Base-by-base conservation (phyloP, 352 stramenopile species). In the Globisporangium solare region DNA sequence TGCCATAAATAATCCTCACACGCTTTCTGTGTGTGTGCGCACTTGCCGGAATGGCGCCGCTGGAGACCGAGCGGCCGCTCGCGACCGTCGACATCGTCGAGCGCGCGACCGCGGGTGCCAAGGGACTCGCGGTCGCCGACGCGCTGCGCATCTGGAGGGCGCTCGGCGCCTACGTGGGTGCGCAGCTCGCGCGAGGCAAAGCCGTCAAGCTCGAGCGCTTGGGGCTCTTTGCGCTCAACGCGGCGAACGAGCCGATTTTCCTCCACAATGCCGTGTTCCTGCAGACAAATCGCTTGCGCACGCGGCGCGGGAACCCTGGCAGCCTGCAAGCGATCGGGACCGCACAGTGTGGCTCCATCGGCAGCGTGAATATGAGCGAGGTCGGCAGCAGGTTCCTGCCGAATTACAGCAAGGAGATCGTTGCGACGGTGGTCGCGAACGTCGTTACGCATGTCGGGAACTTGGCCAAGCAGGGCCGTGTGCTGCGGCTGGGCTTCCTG, bases 341-440 rank as follows among this genome's bases (percentile, higher is more conserved):
- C 20, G 21, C n/a, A 6, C 27, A 35, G 54, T 60, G 8, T 63
- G 71, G 15, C 52, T 72, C 58, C 1, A 56, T 79, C 39, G 56
- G 24, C 5, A 61, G 60, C 15, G 51, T 79, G 21, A 70, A 79
- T 20, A 17, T 63, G 0, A 41, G 47, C 6, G 58, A 64, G 11
- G 58, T 86, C 13, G 64, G 63, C 1, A 54, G 56, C 0, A 66
- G 76, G 46, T 71, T 71, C 45, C 47, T 78, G 0, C 64, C 70
- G 27, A 74, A 77, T 56, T 86, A 67, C 47, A 67, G 60, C 11
- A 68, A 71, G 6, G 75, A 81, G 2, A 22, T 83, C 17, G 68
- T 79, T 2, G 56, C 60, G 10, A 56, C 68, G 1, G 75, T 86
- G 1, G 61, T 86, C 6, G 55, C 64, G 5, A 68, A 70, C 39